Percentiles rank a stretch among this genome's conserved stretches.
Conservation (phyloP, 495 filamentous ascomycete genomes). For the Aspergillus nanangensis region DNA sequence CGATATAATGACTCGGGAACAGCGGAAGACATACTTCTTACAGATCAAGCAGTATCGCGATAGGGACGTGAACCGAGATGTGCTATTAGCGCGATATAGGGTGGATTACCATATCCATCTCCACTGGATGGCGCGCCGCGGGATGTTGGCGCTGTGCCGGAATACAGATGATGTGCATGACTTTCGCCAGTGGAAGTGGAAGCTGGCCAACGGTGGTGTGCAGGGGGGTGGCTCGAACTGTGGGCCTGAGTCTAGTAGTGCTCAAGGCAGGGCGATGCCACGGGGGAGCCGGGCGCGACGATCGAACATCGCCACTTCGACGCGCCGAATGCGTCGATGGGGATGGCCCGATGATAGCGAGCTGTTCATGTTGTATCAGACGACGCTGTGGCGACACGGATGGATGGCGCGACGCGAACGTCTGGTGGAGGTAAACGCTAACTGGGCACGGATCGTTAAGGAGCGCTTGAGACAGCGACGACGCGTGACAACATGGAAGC, state of each 20-base stretch:
- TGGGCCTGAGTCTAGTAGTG: background rate
- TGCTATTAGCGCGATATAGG: slow-evolving; percentile 26
- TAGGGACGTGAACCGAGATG: slow-evolving; percentile 7
- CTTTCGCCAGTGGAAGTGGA: slow-evolving; percentile 22
- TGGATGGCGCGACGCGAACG: slow-evolving; percentile 13
- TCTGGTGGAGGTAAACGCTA: slow-evolving; percentile 10
- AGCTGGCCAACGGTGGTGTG: slow-evolving; percentile 6
- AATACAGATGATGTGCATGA: slow-evolving; percentile 23
- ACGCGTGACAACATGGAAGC: background rate
- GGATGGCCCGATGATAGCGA: slow-evolving; percentile 19
- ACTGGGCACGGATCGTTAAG: slow-evolving; percentile 25
- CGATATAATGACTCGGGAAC: slow-evolving; percentile 14
- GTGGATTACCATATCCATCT: slow-evolving; percentile 33
- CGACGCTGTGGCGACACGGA: slow-evolving; percentile 17
- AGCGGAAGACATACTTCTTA: slow-evolving; percentile 18
- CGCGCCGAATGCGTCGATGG: slow-evolving; percentile 1
- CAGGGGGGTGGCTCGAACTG: background rate
- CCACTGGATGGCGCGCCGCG: slow-evolving; percentile 23
- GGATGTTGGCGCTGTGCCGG: slow-evolving; percentile 24
- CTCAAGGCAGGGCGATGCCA: no score
- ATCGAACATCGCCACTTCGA: background rate
- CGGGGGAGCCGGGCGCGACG: background rate
- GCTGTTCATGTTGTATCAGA: slow-evolving; percentile 18
- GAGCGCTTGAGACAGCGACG: slow-evolving; percentile 19
- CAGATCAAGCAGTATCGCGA: slow-evolving; percentile 9